phyloP scores from a whole-genome alignment of 2,329 filamentous ascomycete species.

The Fusarium anthophilum region DNA sequence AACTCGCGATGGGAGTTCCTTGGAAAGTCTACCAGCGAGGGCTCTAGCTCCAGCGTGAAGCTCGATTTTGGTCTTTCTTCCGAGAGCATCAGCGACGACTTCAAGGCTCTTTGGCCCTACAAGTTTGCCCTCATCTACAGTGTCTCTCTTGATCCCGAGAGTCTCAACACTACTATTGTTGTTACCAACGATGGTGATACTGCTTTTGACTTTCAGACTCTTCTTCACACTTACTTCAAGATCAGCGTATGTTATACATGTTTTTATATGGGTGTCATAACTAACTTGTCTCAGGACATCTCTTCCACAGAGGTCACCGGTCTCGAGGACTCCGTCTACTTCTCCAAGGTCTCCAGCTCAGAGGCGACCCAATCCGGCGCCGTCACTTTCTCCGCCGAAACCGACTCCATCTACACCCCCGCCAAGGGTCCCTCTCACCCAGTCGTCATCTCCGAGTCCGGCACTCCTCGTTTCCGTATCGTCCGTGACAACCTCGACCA shows the following conservation, averaged over 20 bases:
- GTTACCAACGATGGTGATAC: conserved; percentile 87
- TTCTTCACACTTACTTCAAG: conserved; percentile 91
- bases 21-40: conserved; percentile 74
- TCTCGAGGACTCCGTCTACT: conserved; percentile 78
- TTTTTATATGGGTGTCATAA: background rate
- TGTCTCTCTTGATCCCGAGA: conserved; percentile 80
- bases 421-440: conserved; percentile 66
- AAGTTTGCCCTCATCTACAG: conserved; percentile 93
- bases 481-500: conserved; percentile 86
- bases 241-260: conserved; percentile 70
- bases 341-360: conserved; percentile 82
- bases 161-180: conserved; percentile 82
- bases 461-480: conserved; percentile 74
- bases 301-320: conserved; percentile 75
- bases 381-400: conserved; percentile 79
- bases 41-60: conserved; percentile 77
- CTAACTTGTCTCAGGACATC: conserved; percentile 72
- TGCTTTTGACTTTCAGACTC: conserved; percentile 88
- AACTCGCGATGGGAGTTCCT: conserved; percentile 93
- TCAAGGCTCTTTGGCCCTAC: conserved; percentile 80
- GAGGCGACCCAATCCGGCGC: conserved; percentile 71
- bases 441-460: conserved; percentile 69
- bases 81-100: conserved; percentile 73
- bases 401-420: conserved; percentile 88
- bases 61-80: conserved; percentile 93